A percentile compares a stretch with the other conserved stretches of the same genome.
Conservation (phyloP, 1,284 basidiomycete species). For the Boletus subluridellus region DNA sequence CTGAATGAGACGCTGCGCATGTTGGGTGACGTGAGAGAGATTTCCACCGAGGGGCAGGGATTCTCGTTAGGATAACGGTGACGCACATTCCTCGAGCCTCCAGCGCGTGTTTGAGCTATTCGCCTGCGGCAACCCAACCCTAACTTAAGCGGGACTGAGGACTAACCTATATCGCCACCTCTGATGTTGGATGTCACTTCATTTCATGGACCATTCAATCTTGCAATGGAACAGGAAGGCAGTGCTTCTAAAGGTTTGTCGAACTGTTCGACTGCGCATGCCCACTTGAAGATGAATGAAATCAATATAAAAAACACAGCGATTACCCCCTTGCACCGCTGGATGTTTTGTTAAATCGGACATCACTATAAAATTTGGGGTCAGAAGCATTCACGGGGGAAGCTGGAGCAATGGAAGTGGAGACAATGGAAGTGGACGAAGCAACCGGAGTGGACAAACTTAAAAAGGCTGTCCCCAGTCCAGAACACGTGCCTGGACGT, state of each 20-base stretch:
- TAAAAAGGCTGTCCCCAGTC: background rate
- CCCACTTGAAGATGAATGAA: background rate
- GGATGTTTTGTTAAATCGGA: background rate
- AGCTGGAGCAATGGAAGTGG: slow-evolving; percentile 12
- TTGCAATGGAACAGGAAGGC: slow-evolving; percentile 9
- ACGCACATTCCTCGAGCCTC: slow-evolving; percentile 7
- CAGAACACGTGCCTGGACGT: background rate
- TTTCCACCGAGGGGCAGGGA: background rate
- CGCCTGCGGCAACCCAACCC: background rate
- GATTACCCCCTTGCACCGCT: background rate
- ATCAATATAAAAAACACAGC: background rate
- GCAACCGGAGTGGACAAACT: background rate
- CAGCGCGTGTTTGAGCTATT: background rate
- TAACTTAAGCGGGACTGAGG: background rate
- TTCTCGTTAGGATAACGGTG: background rate
- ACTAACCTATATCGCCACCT: background rate
- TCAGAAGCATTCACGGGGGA: background rate
- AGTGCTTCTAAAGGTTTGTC: background rate
- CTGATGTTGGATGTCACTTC: background rate
- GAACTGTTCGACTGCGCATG: background rate
- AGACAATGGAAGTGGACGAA: background rate
- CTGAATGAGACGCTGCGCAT: background rate
- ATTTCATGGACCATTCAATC: background rate
- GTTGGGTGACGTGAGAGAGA: background rate
- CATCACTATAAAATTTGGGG: background rate